Evolutionary conservation across 2,329 filamentous ascomycete genomes (phyloP), one percentile per base, ranked within the genome.

Genomic region (Aspergillus sp.): DNA sequence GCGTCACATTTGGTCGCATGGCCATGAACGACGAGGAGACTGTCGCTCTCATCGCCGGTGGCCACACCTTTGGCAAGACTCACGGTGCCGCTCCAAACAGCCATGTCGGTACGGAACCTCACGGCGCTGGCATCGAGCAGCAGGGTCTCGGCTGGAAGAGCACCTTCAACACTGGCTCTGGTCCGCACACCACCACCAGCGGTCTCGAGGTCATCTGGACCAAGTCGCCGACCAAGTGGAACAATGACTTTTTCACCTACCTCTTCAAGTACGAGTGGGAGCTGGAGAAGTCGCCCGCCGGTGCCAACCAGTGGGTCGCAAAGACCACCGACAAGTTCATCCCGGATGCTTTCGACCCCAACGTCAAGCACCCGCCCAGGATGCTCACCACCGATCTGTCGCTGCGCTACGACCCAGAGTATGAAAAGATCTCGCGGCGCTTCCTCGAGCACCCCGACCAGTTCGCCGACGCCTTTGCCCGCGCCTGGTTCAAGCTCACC

Each of bases 11-110:
- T 69, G 83, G 83, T 65, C 89, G 90, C 75, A 93, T 93, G 90
- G 90, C 87, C 64, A 93, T 93, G 91, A 87, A 91, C 73, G 89
- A 93, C 73, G 87, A 91, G 78, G 91, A 93, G 82, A 93, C 91
- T 0, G 90, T 91, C 57, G 90, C 91, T 15, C 80, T 93, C 50
- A 93, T 93, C 73, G 88, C 88, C 45, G 91, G 91, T 72, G 91
- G 91, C 45, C 91, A 93, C 82, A 84, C 87, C 28, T 91, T 93
- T 69, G 91, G 91, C 71, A 93, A 93, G 85, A 91, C 90, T 0
- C 91, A 93, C 77, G 91, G 91, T 69, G 90, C 91, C 34, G 90
- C 79, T 60, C 80, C 86, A 17, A 79, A 83, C 19, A 83, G 85
- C 65, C 84, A 91, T 69, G 83, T 92, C 54, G 89, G 88, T 58